Evolutionary conservation across 2,329 filamentous ascomycete genomes (phyloP).

Genomic region (Macrophomina tecta): DNA sequence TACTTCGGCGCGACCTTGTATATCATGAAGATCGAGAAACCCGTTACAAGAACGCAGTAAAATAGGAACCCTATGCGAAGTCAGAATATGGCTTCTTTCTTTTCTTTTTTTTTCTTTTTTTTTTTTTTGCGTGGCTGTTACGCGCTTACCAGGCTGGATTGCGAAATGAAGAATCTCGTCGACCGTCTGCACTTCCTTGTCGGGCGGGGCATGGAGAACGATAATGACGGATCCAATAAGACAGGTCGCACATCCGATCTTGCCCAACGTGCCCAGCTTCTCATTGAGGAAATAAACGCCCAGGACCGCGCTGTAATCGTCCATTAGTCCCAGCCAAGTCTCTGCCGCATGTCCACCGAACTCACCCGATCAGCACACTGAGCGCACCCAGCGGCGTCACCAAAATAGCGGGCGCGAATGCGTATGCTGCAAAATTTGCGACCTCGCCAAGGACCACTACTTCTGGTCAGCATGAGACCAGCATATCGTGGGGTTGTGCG

Average conservation of each 20-base stretch:
- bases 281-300: conserved; percentile 95
- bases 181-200: conserved; percentile 88
- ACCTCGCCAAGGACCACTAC: conserved; percentile 90
- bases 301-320: conserved; percentile 61
- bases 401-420: conserved; percentile 97
- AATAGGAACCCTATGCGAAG: conserved; percentile 77
- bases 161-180: conserved; percentile 92
- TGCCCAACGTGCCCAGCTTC: conserved; percentile 85
- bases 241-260: conserved; percentile 94
- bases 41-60: conserved; percentile 79
- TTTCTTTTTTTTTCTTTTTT: too few relatives aligned
- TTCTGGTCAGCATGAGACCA: conserved; percentile 32
- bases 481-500: conserved; percentile 12
- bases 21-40: conserved; percentile 93
- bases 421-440: conserved; percentile 97
- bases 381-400: conserved; percentile 94
- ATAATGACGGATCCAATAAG: conserved; percentile 96
- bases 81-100: neutral
- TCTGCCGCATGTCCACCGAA: conserved; percentile 4
- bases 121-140: neutral
- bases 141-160: conserved; percentile 76
- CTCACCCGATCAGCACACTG: conserved; percentile 84
- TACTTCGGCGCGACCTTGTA: conserved; percentile 89
- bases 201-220: conserved; percentile 93
- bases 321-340: conserved; percentile 26